Conservation (phyloP, 495 filamentous ascomycete species). For the Neurospora sp. region DNA sequence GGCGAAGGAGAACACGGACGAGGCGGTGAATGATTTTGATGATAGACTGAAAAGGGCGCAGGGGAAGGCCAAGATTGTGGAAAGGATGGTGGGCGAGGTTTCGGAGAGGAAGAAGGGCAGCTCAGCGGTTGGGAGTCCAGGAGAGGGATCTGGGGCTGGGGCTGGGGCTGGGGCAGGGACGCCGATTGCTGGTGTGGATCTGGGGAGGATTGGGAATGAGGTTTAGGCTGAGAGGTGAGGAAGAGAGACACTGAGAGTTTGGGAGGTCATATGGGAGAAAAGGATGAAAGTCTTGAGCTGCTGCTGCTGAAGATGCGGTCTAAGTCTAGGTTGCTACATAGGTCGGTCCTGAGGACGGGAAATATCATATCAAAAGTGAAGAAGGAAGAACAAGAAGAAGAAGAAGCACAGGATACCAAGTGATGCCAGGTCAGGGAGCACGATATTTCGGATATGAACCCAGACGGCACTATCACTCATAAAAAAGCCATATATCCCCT, state of each 20-base stretch:
- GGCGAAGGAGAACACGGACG: constrained; percentile 69
- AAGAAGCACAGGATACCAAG: neutral
- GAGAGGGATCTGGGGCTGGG: too few species aligned
- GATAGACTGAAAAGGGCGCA: constrained; percentile 70
- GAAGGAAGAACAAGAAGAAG: neutral
- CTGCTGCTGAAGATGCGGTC: neutral
- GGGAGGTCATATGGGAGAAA: neutral
- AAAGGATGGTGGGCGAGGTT: constrained; percentile 55
- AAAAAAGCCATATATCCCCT: neutral
- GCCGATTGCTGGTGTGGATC: neutral
- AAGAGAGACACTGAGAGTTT: neutral
- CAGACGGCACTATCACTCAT: neutral
- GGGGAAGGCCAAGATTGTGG: constrained; percentile 73
- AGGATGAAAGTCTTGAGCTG: neutral
- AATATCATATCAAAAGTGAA: neutral
- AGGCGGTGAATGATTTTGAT: constrained; percentile 76
- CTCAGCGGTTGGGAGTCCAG: neutral
- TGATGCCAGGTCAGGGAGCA: neutral
- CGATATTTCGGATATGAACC: neutral
- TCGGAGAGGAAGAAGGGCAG: neutral
- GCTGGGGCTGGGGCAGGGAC: neutral
- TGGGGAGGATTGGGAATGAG: neutral
- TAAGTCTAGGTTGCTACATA: neutral
- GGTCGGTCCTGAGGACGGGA: neutral
- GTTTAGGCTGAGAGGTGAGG: neutral